Evolutionary conservation across 1,139 yeast genomes (phyloP), one percentile per base, ranked within the genome.

Genomic region (Groenewaldozyma sp.): DNA sequence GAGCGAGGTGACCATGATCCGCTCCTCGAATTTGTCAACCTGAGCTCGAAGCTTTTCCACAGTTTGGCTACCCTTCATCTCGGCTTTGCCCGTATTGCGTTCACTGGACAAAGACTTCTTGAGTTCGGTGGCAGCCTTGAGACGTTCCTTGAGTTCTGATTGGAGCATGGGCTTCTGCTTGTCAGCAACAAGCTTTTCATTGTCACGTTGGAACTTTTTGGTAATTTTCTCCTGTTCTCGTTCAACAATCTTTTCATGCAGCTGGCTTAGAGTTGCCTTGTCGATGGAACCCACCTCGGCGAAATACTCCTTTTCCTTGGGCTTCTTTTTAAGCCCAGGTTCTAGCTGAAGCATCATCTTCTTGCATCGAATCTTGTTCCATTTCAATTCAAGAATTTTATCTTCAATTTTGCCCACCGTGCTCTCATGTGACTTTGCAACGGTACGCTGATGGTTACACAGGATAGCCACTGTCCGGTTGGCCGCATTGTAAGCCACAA

Each of bases 371-470:
- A 80, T 74, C 59, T 79, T 82, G 55, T 82, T 87, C 95, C 95
- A 88, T 43, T 75, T 61, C 62, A 84, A 68, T 64, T 87, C 96
- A 52, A 76, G 73, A 44, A 88, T 73, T 53, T 72, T 78, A 42
- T 82, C 94, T 47, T 68, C 75, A 39, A 86, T 84, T 57, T 79
- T 84, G 48, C 78, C 86, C 41, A 88, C 83, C 4, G 87, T 71
- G 16, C 75, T 73, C 31, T 83, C 91, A 57, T 88, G 96, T 5
- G 76, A 76, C 58, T 87, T 87, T 43, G 88, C 76, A 17, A 87
- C 88, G 20, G 95, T 76, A 64, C 95, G 80, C 70, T 88, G 97
- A 72, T 88, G 97, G 70, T 88, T 88, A 82, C 97, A 88, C 54
- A 88, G 68, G 47, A 88, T 86, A 9, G 97, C 97, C 46, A 88